Evolutionary conservation across 768 basidiomycete genomes (phyloP).

Genomic region (Russula olivacea): DNA sequence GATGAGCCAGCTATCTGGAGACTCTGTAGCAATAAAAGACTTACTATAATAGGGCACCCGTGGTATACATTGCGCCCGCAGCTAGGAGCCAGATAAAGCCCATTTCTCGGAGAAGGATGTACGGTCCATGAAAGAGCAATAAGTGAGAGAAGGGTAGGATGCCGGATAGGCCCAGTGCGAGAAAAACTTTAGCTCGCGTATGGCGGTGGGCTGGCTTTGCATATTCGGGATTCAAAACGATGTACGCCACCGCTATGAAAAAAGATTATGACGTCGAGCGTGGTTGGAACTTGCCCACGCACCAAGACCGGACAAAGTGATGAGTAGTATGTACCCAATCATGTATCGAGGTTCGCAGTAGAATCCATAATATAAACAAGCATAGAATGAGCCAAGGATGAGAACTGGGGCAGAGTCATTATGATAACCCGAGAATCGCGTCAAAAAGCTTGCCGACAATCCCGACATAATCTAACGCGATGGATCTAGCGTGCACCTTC

Average conservation of each 20-base stretch:
- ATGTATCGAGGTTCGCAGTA: slow-evolving; percentile 55
- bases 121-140: slow-evolving; percentile 50
- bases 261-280: not conserved
- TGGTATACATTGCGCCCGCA: slow-evolving; percentile 71
- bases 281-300: slow-evolving; percentile 27
- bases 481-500: slow-evolving; percentile 55
- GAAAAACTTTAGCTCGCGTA: slow-evolving; percentile 72
- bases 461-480: slow-evolving; percentile 72
- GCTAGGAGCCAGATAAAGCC: slow-evolving; percentile 65
- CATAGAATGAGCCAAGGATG: slow-evolving; percentile 73
- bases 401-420: slow-evolving; percentile 38
- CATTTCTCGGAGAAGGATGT: slow-evolving; percentile 51
- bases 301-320: slow-evolving; percentile 55
- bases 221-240: slow-evolving; percentile 76
- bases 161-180: slow-evolving; percentile 66
- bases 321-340: slow-evolving; percentile 47
- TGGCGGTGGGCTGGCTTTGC: slow-evolving; percentile 67
- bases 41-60: slow-evolving; percentile 78
- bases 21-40: slow-evolving; percentile 33
- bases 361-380: slow-evolving; percentile 73
- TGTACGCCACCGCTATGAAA: slow-evolving; percentile 54
- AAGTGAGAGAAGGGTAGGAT: slow-evolving; percentile 66
- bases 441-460: slow-evolving; percentile 49
- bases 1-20: slow-evolving; percentile 22
- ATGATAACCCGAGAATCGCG: slow-evolving; percentile 15